phyloP scores from a whole-genome alignment of 768 basidiomycete genomes.

The Mycena metata region DNA sequence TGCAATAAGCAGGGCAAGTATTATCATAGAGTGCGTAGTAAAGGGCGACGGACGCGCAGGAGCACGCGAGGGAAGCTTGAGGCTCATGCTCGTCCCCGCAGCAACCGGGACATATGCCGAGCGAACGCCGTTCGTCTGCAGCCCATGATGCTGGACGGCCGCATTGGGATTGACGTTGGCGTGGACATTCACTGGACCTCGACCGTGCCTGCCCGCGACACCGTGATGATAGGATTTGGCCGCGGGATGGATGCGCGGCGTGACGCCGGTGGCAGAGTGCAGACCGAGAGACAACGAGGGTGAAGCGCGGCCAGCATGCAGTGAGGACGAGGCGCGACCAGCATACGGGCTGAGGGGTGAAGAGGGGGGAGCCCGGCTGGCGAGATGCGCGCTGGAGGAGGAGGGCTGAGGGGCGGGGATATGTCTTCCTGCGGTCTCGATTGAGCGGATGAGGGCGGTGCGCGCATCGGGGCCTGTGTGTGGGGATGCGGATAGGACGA shows the following conservation, averaged over 20 bases:
- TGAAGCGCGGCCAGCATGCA: no score
- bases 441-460: not conserved
- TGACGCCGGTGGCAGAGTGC: no score
- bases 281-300: no score
- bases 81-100: slow-evolving; percentile 17
- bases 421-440: slow-evolving; percentile 27
- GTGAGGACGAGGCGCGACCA: not conserved
- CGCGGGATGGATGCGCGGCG: slow-evolving; percentile 3
- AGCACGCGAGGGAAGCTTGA: slow-evolving; percentile 25
- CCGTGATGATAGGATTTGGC: slow-evolving; percentile 26
- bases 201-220: not conserved
- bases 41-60: slow-evolving; percentile 27
- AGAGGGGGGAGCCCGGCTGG: not conserved
- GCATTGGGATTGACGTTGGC: not conserved
- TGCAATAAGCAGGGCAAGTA: no score
- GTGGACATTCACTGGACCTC: slow-evolving; percentile 6
- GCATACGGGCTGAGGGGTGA: not conserved
- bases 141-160: no score
- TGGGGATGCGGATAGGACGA: not conserved
- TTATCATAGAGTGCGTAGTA: no score
- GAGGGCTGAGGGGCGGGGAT: slow-evolving; percentile 18
- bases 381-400: not conserved
- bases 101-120: slow-evolving; percentile 25
- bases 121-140: slow-evolving; percentile 34
- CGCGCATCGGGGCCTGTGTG: no score